phyloP scores from a whole-genome alignment of 2,329 filamentous ascomycete species.

The Didymellaceae sp. region DNA sequence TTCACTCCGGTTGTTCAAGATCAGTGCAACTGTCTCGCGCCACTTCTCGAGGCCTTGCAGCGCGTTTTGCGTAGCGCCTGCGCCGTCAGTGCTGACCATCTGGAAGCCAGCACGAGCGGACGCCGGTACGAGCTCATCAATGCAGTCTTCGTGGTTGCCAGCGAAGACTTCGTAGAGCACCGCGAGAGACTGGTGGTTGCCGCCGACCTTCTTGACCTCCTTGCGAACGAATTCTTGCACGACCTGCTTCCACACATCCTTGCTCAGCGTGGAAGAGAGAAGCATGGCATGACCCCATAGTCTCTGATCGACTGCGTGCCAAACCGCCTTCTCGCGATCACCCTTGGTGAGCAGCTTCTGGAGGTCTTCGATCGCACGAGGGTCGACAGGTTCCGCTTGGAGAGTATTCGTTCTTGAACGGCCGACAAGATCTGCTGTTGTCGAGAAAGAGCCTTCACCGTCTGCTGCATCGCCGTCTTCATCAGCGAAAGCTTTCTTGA shows the following conservation, averaged over 20 bases:
- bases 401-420: constrained; percentile 42
- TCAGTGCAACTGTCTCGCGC: constrained; percentile 85
- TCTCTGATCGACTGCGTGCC: constrained; percentile 89
- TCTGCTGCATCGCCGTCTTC: constrained; percentile 42
- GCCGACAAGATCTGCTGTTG: constrained; percentile 47
- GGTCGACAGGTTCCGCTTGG: constrained; percentile 71
- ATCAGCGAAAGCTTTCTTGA: constrained; percentile 76
- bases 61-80: constrained; percentile 70
- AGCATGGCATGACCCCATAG: constrained; percentile 97
- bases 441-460: constrained; percentile 36
- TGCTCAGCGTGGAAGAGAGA: constrained; percentile 79
- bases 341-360: constrained; percentile 77
- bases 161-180: constrained; percentile 93
- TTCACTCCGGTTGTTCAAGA: constrained; percentile 84
- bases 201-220: constrained; percentile 83
- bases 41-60: constrained; percentile 90
- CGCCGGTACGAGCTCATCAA: constrained; percentile 92
- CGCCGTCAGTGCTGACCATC: constrained; percentile 74
- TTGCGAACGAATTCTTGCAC: constrained; percentile 94
- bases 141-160: constrained; percentile 90
- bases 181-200: constrained; percentile 84
- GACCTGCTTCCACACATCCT: constrained; percentile 84
- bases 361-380: constrained; percentile 72
- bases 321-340: constrained; percentile 88
- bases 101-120: constrained; percentile 92